Percentiles rank a stretch among this genome's conserved stretches.
These are phyloP conservation scores for Thelonectria olida DNA, from an alignment of 2,329 filamentous ascomycete species.

Conservation along the genomic window DNA sequence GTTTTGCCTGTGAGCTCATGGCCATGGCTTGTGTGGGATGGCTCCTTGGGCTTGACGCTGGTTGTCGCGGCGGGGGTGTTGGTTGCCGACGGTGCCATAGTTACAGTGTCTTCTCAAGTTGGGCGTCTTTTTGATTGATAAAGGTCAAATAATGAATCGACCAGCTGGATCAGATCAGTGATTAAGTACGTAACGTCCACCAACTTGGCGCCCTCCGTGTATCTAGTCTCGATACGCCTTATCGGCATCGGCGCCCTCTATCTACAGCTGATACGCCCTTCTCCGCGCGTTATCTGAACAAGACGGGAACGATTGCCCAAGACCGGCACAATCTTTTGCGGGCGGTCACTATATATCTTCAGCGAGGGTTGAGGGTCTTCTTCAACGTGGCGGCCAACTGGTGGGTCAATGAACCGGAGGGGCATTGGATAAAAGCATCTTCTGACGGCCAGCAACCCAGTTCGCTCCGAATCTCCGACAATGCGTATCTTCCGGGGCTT, in stretches of 20 bases:
- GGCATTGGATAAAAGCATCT: neutral
- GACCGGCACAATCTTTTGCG: neutral
- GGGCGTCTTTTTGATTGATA: too few species aligned
- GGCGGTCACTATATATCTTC: neutral
- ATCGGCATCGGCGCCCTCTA: conserved; percentile 2
- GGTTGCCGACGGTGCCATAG: conserved; percentile 21
- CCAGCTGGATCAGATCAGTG: too few species aligned
- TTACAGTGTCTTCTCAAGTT: too few species aligned
- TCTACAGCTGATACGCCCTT: conserved; percentile 4
- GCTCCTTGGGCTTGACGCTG: conserved; percentile 27
- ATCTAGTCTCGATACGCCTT: conserved; percentile 1
- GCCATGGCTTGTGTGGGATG: conserved; percentile 28
- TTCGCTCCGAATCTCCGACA: neutral
- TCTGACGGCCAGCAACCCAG: neutral
- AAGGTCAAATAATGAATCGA: neutral
- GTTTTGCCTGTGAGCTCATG: conserved; percentile 36
- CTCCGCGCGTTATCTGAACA: neutral
- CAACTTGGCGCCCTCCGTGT: neutral
- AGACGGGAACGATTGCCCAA: neutral
- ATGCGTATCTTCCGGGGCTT: neutral
- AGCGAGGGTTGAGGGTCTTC: neutral
- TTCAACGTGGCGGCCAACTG: too few species aligned
- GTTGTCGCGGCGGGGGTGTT: conserved; percentile 3
- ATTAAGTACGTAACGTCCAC: neutral
- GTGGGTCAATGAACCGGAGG: neutral